Evolutionary conservation across 78 protist genomes (phyloP).

Genomic region (Planoprotostelium fungivorum): DNA sequence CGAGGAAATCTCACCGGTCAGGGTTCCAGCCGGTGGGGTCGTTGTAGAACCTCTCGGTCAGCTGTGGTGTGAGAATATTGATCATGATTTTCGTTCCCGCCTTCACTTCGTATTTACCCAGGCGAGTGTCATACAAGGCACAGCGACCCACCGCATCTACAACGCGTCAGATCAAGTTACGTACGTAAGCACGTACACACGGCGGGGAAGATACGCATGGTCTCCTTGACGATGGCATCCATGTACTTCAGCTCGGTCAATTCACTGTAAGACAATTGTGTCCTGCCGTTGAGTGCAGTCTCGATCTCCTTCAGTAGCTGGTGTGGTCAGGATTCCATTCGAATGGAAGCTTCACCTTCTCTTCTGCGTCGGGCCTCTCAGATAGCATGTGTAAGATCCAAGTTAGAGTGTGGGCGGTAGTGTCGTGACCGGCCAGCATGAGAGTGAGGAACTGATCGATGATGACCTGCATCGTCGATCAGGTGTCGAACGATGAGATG

Average conservation of each 20-base stretch:
- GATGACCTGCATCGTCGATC: neutral
- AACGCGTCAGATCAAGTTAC: neutral
- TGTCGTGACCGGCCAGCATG: neutral
- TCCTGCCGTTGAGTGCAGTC: neutral
- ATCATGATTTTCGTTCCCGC: neutral
- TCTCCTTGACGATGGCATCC: neutral
- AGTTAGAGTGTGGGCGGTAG: neutral
- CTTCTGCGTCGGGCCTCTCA: neutral
- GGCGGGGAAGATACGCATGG: neutral
- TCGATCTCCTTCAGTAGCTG: neutral
- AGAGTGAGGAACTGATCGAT: neutral
- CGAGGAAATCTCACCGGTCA: neutral
- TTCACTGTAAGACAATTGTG: neutral
- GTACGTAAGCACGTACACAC: neutral
- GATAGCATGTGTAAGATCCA: neutral
- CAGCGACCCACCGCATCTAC: neutral
- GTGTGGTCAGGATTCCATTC: neutral
- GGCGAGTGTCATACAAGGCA: neutral
- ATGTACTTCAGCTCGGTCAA: neutral
- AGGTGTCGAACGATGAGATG: neutral
- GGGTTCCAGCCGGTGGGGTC: neutral
- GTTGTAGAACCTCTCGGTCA: neutral
- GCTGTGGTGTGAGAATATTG: neutral
- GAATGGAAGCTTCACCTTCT: neutral
- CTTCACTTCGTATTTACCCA: neutral